Percentiles rank a stretch among this genome's conserved stretches.
Conservation (phyloP, 306 rosid species). For the Corylus heterophylla region DNA sequence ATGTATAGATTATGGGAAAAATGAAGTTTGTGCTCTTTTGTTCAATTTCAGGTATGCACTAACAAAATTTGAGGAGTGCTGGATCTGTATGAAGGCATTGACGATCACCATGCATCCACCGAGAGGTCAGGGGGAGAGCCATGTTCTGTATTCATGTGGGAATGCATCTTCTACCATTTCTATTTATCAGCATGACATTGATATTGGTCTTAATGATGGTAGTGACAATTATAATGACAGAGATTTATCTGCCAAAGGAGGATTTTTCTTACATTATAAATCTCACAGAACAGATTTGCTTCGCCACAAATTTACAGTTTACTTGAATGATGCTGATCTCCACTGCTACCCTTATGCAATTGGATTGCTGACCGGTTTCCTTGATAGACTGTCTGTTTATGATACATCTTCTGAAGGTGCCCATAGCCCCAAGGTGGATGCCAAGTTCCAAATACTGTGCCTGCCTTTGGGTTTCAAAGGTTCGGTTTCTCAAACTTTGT, state of each 20-base stretch:
- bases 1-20: background rate
- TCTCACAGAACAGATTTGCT: slow-evolving; percentile 40
- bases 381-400: slow-evolving; percentile 48
- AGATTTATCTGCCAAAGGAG: slow-evolving; percentile 36
- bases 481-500: slow-evolving; percentile 90
- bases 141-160: slow-evolving; percentile 47
- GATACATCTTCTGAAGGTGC: slow-evolving; percentile 33
- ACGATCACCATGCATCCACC: slow-evolving; percentile 40
- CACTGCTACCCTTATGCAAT: slow-evolving; percentile 73
- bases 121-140: slow-evolving; percentile 52
- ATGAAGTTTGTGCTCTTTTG: slow-evolving; percentile 25
- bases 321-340: slow-evolving; percentile 58
- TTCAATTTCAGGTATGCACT: slow-evolving; percentile 52
- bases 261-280: slow-evolving; percentile 60
- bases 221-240: slow-evolving; percentile 40
- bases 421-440: slow-evolving; percentile 25
- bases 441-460: slow-evolving; percentile 26
- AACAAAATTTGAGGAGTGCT: slow-evolving; percentile 48
- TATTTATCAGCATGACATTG: slow-evolving; percentile 37
- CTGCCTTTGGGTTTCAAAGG: slow-evolving; percentile 49
- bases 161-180: slow-evolving; percentile 40
- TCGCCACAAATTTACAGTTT: slow-evolving; percentile 38
- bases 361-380: slow-evolving; percentile 59
- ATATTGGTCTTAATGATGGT: slow-evolving; percentile 34
- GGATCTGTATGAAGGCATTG: slow-evolving; percentile 49